Evolutionary conservation across 371 early-diverging fungal genomes (phyloP).

Genomic region (Haplosporangium sp.): DNA sequence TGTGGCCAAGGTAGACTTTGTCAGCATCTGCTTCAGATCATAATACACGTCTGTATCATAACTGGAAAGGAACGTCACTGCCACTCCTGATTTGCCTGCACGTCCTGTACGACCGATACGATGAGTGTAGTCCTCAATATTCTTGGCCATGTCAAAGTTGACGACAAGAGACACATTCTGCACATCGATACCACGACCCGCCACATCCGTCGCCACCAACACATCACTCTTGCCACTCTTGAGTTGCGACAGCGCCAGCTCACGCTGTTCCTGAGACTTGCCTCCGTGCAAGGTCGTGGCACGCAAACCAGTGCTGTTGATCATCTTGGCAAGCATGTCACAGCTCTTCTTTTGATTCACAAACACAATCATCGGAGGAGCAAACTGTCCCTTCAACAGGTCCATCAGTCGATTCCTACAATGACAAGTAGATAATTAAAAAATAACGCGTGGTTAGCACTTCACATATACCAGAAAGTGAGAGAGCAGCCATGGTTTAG

Average conservation of each 20-base stretch:
- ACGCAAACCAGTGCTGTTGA: conserved; percentile 77
- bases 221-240: conserved; percentile 80
- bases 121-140: conserved; percentile 97
- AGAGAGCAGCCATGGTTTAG: background rate
- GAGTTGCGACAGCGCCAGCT: conserved; percentile 77
- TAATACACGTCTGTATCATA: conserved; percentile 89
- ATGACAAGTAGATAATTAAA: background rate
- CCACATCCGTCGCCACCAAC: conserved; percentile 97
- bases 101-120: conserved; percentile 98
- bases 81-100: conserved; percentile 95
- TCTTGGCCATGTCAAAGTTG: conserved; percentile 98
- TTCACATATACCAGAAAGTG: background rate
- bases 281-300: conserved; percentile 94
- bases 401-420: conserved; percentile 79
- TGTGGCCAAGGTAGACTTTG: conserved; percentile 81
- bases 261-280: conserved; percentile 95
- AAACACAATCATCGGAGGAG: conserved; percentile 95
- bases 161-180: conserved; percentile 96
- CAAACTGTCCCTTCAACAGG: conserved; percentile 73
- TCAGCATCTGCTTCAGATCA: conserved; percentile 90
- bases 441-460: background rate
- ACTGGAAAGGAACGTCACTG: conserved; percentile 88
- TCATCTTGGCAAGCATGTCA: conserved; percentile 77
- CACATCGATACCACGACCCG: conserved; percentile 98
- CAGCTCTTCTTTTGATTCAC: conserved; percentile 95